A percentile compares a stretch with the other conserved stretches of the same genome.
phyloP scores from a whole-genome alignment of 129 eudicot genomes.

The Rutidosis leptorrhynchoides region DNA sequence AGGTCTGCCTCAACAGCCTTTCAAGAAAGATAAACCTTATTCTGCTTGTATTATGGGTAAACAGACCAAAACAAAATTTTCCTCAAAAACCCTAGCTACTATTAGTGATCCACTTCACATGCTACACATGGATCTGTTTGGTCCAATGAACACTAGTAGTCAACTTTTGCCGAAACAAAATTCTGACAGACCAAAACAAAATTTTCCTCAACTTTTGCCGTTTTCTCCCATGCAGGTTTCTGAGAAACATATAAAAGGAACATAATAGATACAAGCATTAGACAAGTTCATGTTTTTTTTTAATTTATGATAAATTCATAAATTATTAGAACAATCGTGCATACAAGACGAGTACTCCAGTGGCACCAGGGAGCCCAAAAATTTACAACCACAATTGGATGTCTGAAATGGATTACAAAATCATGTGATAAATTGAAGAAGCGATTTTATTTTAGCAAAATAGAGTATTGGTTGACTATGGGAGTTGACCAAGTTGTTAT shows the following conservation, averaged over 20 bases:
- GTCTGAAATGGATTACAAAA: conserved; percentile 44
- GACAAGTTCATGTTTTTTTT: neutral
- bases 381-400: conserved; percentile 74
- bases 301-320: neutral
- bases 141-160: no score
- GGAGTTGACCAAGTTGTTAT: neutral
- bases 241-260: conserved; percentile 33
- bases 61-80: no score
- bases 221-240: conserved; percentile 96
- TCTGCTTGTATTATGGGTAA: no score
- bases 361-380: conserved; percentile 94
- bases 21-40: no score
- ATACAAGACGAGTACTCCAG: conserved; percentile 87
- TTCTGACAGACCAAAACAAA: no score
- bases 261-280: neutral
- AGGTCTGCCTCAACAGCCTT: no score
- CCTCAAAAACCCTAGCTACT: no score
- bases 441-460: neutral
- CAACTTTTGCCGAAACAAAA: no score
- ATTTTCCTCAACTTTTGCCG: conserved; percentile 72
- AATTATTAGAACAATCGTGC: neutral
- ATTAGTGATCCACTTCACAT: no score
- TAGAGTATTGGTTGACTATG: neutral
- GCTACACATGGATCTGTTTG: no score
- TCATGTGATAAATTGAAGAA: neutral